Evolutionary conservation across 306 rosid genomes (phyloP), one percentile per base, ranked within the genome.

Genomic region (Hippophae rhamnoides): DNA sequence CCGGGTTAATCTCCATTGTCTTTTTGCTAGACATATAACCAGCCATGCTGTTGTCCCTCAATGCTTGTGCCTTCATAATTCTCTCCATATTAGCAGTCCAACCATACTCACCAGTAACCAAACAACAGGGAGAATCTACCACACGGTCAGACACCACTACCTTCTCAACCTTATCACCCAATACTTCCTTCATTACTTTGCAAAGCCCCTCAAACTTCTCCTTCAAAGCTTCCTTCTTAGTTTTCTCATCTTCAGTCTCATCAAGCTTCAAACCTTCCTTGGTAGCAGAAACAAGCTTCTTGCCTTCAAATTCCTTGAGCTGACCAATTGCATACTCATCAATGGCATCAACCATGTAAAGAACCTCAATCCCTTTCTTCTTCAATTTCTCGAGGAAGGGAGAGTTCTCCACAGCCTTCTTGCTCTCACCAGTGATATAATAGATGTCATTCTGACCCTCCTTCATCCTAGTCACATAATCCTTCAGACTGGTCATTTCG

Each of bases 71-170:
- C 54, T 90, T 90, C 97, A 90, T 90, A 41, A 90, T 90, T 64
- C 97, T 83, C 52, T 90, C 97, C 97, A 90, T 90, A 65, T 90
- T 90, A 2, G 97, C 97, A 0, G 97, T 90, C 97, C 97, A 90
- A 0, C 97, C 95, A 13, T 90, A 90, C 58, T 90, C 97, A 0
- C 97, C 97, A 0, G 97, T 90, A 27, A 90, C 97, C 5, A 90
- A 65, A 82, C 97, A 90, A 84, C 97, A 90, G 0, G 97, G 95
- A 10, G 97, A 86, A 38, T 90, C 95, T 0, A 90, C 97, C 5
- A 90, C 97, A 42, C 95, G 95, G 77, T 90, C 97, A 18, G 95
- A 86, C 0, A 90, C 97, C 5, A 90, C 75, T 3, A 90, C 97
- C 50, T 90, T 90, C 85, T 90, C 97, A 2, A 90, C 97, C 60